phyloP scores from a whole-genome alignment of 225 moss, liverwort and hornwort species.

The Rhytidiadelphus loreus region DNA sequence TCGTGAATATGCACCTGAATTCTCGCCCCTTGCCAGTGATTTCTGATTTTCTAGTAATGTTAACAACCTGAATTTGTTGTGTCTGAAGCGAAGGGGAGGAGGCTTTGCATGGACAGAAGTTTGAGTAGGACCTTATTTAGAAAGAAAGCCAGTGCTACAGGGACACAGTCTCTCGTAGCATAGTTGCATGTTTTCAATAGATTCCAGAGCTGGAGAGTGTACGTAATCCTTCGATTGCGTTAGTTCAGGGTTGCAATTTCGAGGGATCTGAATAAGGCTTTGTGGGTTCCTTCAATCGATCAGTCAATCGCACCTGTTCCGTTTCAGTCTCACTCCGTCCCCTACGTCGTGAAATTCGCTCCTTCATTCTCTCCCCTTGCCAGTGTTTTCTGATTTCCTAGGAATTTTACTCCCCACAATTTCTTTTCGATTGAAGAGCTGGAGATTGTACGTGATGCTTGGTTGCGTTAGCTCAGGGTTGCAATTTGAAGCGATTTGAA shows the following conservation, averaged over 20 bases:
- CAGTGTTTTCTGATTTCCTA: neutral
- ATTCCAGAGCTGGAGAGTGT: neutral
- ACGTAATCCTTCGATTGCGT: neutral
- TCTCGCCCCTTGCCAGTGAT: neutral
- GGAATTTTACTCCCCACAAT: neutral
- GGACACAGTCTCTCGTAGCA: neutral
- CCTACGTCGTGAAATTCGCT: neutral
- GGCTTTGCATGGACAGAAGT: neutral
- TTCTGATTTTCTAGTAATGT: neutral
- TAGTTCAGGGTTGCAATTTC: neutral
- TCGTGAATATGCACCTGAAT: neutral
- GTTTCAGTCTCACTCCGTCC: neutral
- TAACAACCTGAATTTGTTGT: neutral
- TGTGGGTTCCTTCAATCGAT: neutral
- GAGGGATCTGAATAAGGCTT: neutral
- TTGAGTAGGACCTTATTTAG: neutral
- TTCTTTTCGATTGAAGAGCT: neutral
- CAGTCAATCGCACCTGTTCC: neutral
- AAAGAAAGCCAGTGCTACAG: neutral
- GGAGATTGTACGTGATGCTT: neutral
- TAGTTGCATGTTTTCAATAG: neutral
- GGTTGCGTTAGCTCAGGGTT: neutral
- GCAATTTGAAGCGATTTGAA: neutral
- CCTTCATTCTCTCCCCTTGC: neutral
- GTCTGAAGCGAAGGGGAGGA: neutral